Evolutionary conservation across 1,139 yeast genomes (phyloP).

Genomic region (Protomyces macrosporus): DNA sequence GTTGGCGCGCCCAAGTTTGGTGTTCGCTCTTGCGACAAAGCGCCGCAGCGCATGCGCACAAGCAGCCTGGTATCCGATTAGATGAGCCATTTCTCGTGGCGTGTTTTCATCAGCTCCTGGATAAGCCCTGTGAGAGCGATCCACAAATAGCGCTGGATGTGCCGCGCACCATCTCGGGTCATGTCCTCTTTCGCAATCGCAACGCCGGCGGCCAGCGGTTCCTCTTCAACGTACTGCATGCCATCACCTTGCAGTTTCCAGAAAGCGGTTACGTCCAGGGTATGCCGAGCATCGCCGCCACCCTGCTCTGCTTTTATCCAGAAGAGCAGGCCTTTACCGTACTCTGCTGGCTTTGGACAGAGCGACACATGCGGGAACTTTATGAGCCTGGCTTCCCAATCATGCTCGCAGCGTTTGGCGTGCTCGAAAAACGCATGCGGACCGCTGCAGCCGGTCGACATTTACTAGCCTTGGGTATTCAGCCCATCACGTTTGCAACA

Average conservation of each 20-base stretch:
- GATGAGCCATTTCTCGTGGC: slow-evolving; percentile 6
- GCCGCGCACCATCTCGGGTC: slow-evolving; percentile 33
- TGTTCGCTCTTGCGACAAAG: slow-evolving; percentile 10
- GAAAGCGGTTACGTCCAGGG: slow-evolving; percentile 34
- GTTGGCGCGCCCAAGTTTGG: slow-evolving; percentile 32
- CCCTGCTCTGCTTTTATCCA: slow-evolving; percentile 32
- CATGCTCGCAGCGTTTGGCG: slow-evolving; percentile 29
- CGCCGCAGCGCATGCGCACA: slow-evolving; percentile 22
- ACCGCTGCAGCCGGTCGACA: slow-evolving; percentile 18
- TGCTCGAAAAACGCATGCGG: slow-evolving; percentile 29
- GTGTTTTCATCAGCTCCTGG: slow-evolving; percentile 1
- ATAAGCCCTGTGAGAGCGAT: slow-evolving; percentile 29
- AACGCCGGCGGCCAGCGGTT: slow-evolving; percentile 32
- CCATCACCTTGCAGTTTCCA: slow-evolving; percentile 31
- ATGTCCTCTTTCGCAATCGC: slow-evolving; percentile 32
- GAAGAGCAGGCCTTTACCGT: slow-evolving; percentile 32
- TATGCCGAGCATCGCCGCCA: slow-evolving; percentile 34
- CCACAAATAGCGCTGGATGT: slow-evolving; percentile 34
- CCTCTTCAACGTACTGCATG: slow-evolving; percentile 33
- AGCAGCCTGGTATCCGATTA: not conserved
- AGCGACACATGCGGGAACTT: slow-evolving; percentile 27
- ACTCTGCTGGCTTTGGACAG: slow-evolving; percentile 30
- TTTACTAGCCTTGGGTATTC: slow-evolving; percentile 28
- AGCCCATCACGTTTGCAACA: slow-evolving; percentile 32
- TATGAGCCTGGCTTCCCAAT: slow-evolving; percentile 30